Conservation (phyloP, 345 rosid species). For the Arabidopsis thaliana region DNA sequence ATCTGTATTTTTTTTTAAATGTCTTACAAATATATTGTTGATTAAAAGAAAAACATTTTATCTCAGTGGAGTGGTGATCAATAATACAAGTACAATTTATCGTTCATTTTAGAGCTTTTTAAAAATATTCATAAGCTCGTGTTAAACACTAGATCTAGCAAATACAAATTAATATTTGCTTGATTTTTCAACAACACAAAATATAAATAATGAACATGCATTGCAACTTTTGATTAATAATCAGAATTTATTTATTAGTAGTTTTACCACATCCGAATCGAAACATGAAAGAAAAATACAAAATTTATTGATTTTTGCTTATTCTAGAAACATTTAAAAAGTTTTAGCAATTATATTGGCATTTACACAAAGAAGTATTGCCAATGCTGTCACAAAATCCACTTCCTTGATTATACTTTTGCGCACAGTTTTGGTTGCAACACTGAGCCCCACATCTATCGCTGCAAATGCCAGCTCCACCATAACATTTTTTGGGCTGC, state of each 20-base stretch:
- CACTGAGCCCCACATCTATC: slow-evolving; percentile 2
- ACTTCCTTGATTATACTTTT: slow-evolving; percentile 18
- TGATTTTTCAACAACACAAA: neutral
- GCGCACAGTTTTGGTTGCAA: slow-evolving; percentile 35
- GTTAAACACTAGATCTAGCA: neutral
- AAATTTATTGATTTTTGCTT: neutral
- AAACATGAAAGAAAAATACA: neutral
- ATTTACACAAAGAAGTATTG: slow-evolving; percentile 3
- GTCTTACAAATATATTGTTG: too few relatives aligned
- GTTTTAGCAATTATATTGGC: slow-evolving; percentile 29
- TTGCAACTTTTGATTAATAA: neutral
- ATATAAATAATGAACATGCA: slow-evolving; percentile 3
- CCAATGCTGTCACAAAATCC: slow-evolving; percentile 32
- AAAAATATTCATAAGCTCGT: neutral
- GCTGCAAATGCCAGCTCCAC: slow-evolving; percentile 13
- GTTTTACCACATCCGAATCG: neutral
- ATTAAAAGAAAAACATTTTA: too few relatives aligned
- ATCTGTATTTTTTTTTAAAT: too few relatives aligned
- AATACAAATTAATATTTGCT: neutral
- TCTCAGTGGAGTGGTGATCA: neutral
- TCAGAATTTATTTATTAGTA: neutral
- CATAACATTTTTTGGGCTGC: neutral
- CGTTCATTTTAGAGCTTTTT: neutral
- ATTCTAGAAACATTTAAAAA: neutral
- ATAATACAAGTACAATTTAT: neutral